Evolutionary conservation across 768 basidiomycete genomes (phyloP).

Genomic region (Mycena belliarum): DNA sequence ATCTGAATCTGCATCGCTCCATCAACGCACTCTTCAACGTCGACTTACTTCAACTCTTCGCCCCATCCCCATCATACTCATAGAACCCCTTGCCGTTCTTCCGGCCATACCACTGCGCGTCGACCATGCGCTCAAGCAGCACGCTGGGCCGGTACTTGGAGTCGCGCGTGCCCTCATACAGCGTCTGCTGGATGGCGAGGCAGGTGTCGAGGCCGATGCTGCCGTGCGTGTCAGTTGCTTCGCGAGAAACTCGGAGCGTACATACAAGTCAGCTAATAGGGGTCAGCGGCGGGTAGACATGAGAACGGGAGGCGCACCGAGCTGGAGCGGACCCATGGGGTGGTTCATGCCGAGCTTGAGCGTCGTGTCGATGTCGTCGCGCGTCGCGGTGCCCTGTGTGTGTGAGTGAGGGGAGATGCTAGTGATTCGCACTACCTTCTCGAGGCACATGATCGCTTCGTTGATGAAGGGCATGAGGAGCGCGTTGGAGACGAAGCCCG

Average conservation of each 20-base stretch:
- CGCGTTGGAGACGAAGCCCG: constrained; percentile 94
- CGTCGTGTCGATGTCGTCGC: constrained; percentile 95
- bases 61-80: constrained; percentile 51
- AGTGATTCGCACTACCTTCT: constrained; percentile 68
- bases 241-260: constrained; percentile 9
- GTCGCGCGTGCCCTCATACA: constrained; percentile 87
- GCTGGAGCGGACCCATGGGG: constrained; percentile 91
- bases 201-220: constrained; percentile 99
- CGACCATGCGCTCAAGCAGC: constrained; percentile 92
- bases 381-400: constrained; percentile 79
- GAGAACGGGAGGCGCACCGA: constrained; percentile 43
- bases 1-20: no score
- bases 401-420: not conserved
- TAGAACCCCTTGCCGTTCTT: constrained; percentile 96
- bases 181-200: constrained; percentile 86
- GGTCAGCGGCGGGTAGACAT: not conserved
- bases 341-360: constrained; percentile 92
- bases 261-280: constrained; percentile 56
- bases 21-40: not conserved
- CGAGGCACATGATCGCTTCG: constrained; percentile 93
- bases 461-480: constrained; percentile 97
- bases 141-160: constrained; percentile 93
- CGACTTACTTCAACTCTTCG: not conserved
- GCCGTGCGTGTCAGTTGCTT: not conserved
- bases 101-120: constrained; percentile 90